A percentile compares a stretch with the other conserved stretches of the same genome.
phyloP scores from a whole-genome alignment of 768 basidiomycete genomes.

The Lentinula raphanica region DNA sequence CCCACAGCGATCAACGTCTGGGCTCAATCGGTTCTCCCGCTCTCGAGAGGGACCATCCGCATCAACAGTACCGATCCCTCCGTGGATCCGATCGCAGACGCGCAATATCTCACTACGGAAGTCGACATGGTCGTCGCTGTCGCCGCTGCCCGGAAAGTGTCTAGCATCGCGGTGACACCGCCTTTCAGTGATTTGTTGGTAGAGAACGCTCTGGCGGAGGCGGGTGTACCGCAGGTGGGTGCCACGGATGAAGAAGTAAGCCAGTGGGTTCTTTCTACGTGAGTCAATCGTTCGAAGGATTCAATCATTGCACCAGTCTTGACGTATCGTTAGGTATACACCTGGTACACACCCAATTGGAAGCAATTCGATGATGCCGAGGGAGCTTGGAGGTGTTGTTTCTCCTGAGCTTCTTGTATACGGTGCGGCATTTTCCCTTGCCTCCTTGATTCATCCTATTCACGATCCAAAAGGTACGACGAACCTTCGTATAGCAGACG shows the following conservation, averaged over 20 bases:
- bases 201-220: constrained; percentile 3
- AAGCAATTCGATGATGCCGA: constrained; percentile 16
- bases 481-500: constrained; percentile 23
- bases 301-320: background rate
- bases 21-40: constrained; percentile 12
- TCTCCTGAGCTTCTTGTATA: constrained; percentile 12
- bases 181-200: constrained; percentile 13
- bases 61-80: constrained; percentile 14
- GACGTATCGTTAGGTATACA: constrained; percentile 4
- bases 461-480: constrained; percentile 7
- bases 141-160: constrained; percentile 10
- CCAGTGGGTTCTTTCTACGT: constrained; percentile 9
- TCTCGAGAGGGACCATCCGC: constrained; percentile 12
- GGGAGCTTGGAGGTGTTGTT: constrained; percentile 12
- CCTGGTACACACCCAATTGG: constrained; percentile 13
- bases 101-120: constrained; percentile 12
- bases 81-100: constrained; percentile 6
- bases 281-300: background rate
- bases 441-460: background rate
- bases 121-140: constrained; percentile 9
- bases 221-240: constrained; percentile 7
- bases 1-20: background rate
- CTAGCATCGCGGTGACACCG: constrained; percentile 9
- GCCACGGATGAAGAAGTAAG: constrained; percentile 11
- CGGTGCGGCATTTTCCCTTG: background rate